These are phyloP conservation scores for Colletotrichum sp. DNA, from an alignment of 2,329 filamentous ascomycete species.

Conservation along the genomic window DNA sequence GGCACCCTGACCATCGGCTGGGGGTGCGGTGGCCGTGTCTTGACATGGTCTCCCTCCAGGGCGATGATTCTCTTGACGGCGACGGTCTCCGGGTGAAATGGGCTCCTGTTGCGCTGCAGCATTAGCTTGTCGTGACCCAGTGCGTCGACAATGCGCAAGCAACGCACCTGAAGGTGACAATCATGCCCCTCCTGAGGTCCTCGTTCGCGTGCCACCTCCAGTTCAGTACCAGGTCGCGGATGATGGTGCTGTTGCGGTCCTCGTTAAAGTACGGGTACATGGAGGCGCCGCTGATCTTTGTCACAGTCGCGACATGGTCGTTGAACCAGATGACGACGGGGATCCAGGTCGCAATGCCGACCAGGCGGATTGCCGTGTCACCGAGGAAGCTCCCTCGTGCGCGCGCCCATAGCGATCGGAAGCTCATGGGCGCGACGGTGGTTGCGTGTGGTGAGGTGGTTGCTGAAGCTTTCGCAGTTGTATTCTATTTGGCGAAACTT, in stretches of 20 bases:
- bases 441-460: background rate
- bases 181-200: constrained; percentile 71
- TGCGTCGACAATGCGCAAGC: background rate
- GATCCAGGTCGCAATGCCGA: constrained; percentile 64
- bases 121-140: background rate
- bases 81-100: constrained; percentile 69
- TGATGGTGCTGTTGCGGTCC: constrained; percentile 61
- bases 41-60: constrained; percentile 78
- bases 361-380: constrained; percentile 22
- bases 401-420: constrained; percentile 20
- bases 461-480: background rate
- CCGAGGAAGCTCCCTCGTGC: constrained; percentile 29
- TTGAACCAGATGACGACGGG: constrained; percentile 68
- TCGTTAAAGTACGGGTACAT: constrained; percentile 83
- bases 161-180: constrained; percentile 72
- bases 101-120: constrained; percentile 58
- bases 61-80: constrained; percentile 86
- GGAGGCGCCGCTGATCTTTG: constrained; percentile 64
- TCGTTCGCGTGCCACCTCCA: constrained; percentile 64
- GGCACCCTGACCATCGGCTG: constrained; percentile 68
- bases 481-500: background rate
- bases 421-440: constrained; percentile 5
- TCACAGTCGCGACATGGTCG: constrained; percentile 63
- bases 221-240: constrained; percentile 61
- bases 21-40: constrained; percentile 66